Conservation (phyloP, 352 stramenopile genomes). For the Phytophthora multivora region DNA sequence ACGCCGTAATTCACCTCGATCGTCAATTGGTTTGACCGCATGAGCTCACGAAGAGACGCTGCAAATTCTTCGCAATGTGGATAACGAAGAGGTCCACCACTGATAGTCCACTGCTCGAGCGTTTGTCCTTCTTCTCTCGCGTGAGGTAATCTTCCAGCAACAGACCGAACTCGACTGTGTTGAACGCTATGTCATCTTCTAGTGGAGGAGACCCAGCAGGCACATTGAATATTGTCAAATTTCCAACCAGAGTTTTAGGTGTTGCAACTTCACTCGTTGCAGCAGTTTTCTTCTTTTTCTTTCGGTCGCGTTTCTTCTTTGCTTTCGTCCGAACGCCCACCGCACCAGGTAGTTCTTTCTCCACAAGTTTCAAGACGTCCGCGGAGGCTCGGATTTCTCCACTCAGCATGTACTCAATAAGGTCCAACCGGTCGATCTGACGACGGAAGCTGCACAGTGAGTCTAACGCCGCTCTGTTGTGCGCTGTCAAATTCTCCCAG, state of each 20-base stretch:
- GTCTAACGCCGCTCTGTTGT: neutral
- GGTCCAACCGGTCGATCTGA: constrained; percentile 17
- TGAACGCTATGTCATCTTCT: constrained; percentile 16
- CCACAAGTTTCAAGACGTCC: neutral
- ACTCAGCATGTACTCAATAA: constrained; percentile 32
- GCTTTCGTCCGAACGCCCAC: neutral
- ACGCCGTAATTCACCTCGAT: constrained; percentile 29
- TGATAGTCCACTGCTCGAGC: constrained; percentile 4
- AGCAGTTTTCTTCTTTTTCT: constrained; percentile 13
- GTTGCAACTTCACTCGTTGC: neutral
- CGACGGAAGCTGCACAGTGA: constrained; percentile 16
- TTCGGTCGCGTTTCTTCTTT: constrained; percentile 15
- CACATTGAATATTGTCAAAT: constrained; percentile 34
- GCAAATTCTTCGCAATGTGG: constrained; percentile 19
- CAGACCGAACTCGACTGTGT: constrained; percentile 19
- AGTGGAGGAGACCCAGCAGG: constrained; percentile 14
- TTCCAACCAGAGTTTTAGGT: constrained; percentile 10
- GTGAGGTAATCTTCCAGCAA: constrained; percentile 13
- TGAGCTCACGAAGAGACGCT: constrained; percentile 24
- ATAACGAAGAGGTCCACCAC: constrained; percentile 36
- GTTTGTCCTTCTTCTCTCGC: constrained; percentile 4
- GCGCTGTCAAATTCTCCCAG: constrained; percentile 12
- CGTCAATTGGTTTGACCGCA: constrained; percentile 14
- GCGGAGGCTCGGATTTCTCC: constrained; percentile 20
- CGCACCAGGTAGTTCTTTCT: neutral